Percentiles rank a stretch among this genome's conserved stretches.
These are phyloP conservation scores for Aspergillus intermedius DNA, from an alignment of 2,329 filamentous ascomycete species.

Conservation along the genomic window DNA sequence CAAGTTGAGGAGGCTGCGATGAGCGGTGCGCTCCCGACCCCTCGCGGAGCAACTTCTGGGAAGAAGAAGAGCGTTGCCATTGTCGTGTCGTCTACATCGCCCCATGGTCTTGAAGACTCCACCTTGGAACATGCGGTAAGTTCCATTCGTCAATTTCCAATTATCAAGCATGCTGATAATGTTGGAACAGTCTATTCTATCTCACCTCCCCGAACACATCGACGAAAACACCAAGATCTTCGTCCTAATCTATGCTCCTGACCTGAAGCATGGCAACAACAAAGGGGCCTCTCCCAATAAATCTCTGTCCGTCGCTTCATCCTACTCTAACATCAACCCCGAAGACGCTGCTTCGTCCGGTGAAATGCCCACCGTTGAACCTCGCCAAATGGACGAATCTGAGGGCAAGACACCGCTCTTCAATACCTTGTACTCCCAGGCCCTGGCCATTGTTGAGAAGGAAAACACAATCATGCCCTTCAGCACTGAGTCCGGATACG, in stretches of 20 bases:
- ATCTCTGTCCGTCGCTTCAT: constrained; percentile 64
- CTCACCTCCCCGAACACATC: constrained; percentile 73
- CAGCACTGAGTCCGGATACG: constrained; percentile 71
- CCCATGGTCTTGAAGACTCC: constrained; percentile 52
- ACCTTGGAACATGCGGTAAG: constrained; percentile 75
- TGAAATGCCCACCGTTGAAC: constrained; percentile 41
- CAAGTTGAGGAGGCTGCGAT: constrained; percentile 12
- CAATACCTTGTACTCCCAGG: constrained; percentile 74
- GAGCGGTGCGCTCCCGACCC: constrained; percentile 27
- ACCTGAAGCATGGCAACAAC: constrained; percentile 56
- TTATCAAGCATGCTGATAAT: background rate
- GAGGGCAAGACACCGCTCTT: constrained; percentile 57
- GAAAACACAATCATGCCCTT: constrained; percentile 85
- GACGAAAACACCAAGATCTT: constrained; percentile 73
- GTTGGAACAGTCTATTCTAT: constrained; percentile 66
- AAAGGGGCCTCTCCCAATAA: constrained; percentile 44
- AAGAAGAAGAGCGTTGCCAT: constrained; percentile 76
- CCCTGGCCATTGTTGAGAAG: constrained; percentile 70
- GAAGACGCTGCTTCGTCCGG: constrained; percentile 51
- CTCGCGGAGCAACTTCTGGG: constrained; percentile 18
- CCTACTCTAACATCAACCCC: constrained; percentile 78
- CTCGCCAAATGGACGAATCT: constrained; percentile 41
- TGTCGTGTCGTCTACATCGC: constrained; percentile 72
- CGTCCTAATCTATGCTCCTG: constrained; percentile 81
- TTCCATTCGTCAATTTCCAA: constrained; percentile 11